Percentiles rank a stretch among this genome's conserved stretches.
phyloP scores from a whole-genome alignment of 129 eudicot species.

The Artemisia tridentata region DNA sequence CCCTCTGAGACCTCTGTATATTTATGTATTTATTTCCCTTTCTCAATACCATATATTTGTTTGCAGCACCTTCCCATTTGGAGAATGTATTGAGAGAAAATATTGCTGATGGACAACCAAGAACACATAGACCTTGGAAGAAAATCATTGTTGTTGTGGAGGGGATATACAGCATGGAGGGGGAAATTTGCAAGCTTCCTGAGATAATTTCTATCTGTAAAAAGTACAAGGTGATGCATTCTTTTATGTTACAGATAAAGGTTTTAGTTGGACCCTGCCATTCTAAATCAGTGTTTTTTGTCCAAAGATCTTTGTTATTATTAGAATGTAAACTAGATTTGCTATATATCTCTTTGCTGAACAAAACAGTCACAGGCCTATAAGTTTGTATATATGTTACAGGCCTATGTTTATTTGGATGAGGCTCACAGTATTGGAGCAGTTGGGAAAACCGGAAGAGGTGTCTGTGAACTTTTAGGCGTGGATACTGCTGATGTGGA shows the following conservation, averaged over 20 bases:
- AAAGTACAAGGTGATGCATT: conserved; percentile 70
- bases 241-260: conserved; percentile 5
- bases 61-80: conserved; percentile 77
- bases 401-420: conserved; percentile 94
- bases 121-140: conserved; percentile 99
- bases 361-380: background rate
- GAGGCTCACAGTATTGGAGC: conserved; percentile 99
- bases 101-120: conserved; percentile 95
- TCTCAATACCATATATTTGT: conserved; percentile 8
- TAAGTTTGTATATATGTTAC: conserved; percentile 18
- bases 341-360: background rate
- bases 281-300: too few relatives aligned
- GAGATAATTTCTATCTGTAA: conserved; percentile 90
- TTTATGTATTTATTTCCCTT: conserved; percentile 1
- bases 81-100: conserved; percentile 86
- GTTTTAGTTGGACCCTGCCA: too few relatives aligned
- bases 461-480: conserved; percentile 94
- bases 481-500: conserved; percentile 97
- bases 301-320: too few relatives aligned
- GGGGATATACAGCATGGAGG: conserved; percentile 99
- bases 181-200: conserved; percentile 96
- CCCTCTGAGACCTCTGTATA: conserved; percentile 6
- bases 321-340: background rate
- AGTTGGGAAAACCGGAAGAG: conserved; percentile 89
- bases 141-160: conserved; percentile 91